Evolutionary conservation across 2,329 filamentous ascomycete species (phyloP).

Genomic region (Anisogramma anomala): DNA sequence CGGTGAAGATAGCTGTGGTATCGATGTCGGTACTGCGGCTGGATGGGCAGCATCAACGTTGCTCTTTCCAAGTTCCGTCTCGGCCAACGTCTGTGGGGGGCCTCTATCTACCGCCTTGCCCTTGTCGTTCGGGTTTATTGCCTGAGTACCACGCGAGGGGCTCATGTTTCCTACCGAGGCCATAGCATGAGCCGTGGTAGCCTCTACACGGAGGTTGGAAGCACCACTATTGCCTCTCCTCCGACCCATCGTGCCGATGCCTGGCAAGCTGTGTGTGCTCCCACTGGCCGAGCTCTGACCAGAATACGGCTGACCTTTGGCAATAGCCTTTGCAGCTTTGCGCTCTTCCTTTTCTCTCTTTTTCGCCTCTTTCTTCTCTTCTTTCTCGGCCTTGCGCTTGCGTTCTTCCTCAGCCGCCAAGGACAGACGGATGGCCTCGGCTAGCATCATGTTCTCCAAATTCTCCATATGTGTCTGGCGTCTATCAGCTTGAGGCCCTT

Average conservation of each 20-base stretch:
- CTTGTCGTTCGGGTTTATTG: constrained; percentile 32
- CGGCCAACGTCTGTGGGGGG: constrained; percentile 17
- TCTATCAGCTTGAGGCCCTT: constrained; percentile 20
- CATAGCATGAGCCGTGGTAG: constrained; percentile 35
- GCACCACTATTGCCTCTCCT: constrained; percentile 47
- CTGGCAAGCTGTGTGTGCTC: constrained; percentile 52
- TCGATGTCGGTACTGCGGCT: constrained; percentile 12
- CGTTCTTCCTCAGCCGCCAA: constrained; percentile 89
- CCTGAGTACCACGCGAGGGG: constrained; percentile 14
- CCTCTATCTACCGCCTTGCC: constrained; percentile 59
- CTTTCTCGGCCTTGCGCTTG: constrained; percentile 75
- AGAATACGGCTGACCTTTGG: constrained; percentile 27
- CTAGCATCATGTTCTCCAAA: constrained; percentile 96
- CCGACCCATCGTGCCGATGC: constrained; percentile 43
- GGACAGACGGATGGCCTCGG: constrained; percentile 85
- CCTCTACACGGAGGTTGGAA: constrained; percentile 48
- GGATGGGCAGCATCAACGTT: constrained; percentile 17
- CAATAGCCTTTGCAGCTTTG: constrained; percentile 58
- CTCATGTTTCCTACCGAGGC: constrained; percentile 26
- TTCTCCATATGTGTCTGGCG: constrained; percentile 58
- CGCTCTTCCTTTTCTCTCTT: constrained; percentile 75
- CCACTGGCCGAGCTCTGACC: constrained; percentile 43
- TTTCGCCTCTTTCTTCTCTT: constrained; percentile 70
- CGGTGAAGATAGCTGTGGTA: constrained; percentile 20
- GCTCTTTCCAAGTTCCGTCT: constrained; percentile 15